A percentile compares a stretch with the other conserved stretches of the same genome.
phyloP scores from a whole-genome alignment of 2,329 filamentous ascomycete species.

The Fusarium sp. region DNA sequence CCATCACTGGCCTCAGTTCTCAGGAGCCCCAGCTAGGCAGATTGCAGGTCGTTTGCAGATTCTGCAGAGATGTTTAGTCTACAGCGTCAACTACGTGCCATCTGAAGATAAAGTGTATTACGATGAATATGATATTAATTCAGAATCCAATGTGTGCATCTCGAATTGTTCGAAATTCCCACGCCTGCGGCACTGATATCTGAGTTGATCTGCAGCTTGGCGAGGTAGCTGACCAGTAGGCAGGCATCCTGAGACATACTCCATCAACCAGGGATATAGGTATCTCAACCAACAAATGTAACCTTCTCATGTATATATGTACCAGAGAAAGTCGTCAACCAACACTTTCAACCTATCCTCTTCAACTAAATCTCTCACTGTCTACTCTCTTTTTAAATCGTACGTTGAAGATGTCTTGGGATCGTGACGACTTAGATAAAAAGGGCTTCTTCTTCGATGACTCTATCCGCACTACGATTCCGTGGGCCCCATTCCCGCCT shows the following conservation, averaged over 20 bases:
- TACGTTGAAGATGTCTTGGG: neutral
- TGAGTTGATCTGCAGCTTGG: neutral
- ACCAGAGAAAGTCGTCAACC: neutral
- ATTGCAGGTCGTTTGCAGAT: fast-evolving
- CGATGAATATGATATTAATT: fast-evolving
- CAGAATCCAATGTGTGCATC: fast-evolving
- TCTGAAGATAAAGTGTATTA: fast-evolving
- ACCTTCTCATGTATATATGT: neutral
- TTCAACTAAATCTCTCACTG: too few relatives aligned
- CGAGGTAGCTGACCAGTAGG: neutral
- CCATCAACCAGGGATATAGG: neutral
- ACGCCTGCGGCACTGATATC: fast-evolving
- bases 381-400: neutral
- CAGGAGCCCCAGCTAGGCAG: neutral
- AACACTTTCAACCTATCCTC: neutral
- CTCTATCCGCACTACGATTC: neutral
- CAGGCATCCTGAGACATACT: neutral
- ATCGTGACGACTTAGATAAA: neutral
- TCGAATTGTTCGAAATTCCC: fast-evolving
- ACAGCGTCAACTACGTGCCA: fast-evolving
- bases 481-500: fast-evolving
- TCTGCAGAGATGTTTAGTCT: neutral
- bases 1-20: neutral
- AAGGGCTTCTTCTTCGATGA: neutral
- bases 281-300: neutral